A percentile compares a stretch with the other conserved stretches of the same genome.
phyloP scores from a whole-genome alignment of 1,284 basidiomycete species.

The Laetiporus sulphureus region DNA sequence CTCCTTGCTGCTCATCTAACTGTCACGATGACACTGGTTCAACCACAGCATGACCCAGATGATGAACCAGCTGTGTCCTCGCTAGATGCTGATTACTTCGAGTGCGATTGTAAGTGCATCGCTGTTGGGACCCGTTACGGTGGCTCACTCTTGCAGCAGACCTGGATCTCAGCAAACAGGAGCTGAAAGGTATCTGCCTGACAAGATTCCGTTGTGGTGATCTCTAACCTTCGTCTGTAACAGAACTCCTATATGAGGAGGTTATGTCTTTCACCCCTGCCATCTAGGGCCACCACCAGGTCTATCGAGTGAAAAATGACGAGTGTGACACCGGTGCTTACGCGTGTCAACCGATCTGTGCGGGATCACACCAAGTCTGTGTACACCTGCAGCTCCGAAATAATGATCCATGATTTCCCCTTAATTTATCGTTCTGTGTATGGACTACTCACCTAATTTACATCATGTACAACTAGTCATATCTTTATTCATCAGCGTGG shows the following conservation, averaged over 20 bases:
- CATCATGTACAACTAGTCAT: too few species aligned
- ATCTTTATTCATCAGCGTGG: too few species aligned
- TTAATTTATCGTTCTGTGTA: too few species aligned
- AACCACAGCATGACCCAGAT: slow-evolving; percentile 69
- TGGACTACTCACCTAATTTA: too few species aligned
- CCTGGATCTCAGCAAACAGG: slow-evolving; percentile 69
- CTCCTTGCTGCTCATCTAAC: not conserved
- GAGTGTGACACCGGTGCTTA: too few species aligned
- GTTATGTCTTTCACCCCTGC: slow-evolving; percentile 19
- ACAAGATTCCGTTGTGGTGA: not conserved
- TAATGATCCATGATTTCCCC: too few species aligned
- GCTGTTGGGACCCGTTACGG: too few species aligned
- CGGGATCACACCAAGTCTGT: too few species aligned
- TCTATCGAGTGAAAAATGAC: too few species aligned
- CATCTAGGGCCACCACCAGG: slow-evolving; percentile 9
- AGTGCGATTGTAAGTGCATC: slow-evolving; percentile 64
- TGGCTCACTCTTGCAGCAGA: slow-evolving; percentile 33
- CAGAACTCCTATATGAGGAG: slow-evolving; percentile 28
- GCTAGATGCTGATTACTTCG: slow-evolving; percentile 78
- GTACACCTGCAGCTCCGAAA: too few species aligned
- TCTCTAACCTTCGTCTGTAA: slow-evolving; percentile 3
- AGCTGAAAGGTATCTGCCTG: slow-evolving; percentile 46
- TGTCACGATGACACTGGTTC: slow-evolving; percentile 2
- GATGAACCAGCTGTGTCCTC: slow-evolving; percentile 77
- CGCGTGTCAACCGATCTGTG: too few species aligned